Percentiles rank a stretch among this genome's conserved stretches.
Evolutionary conservation across 805 yeast genomes (phyloP).

Genomic region (Hagleromyces aurorensis): DNA sequence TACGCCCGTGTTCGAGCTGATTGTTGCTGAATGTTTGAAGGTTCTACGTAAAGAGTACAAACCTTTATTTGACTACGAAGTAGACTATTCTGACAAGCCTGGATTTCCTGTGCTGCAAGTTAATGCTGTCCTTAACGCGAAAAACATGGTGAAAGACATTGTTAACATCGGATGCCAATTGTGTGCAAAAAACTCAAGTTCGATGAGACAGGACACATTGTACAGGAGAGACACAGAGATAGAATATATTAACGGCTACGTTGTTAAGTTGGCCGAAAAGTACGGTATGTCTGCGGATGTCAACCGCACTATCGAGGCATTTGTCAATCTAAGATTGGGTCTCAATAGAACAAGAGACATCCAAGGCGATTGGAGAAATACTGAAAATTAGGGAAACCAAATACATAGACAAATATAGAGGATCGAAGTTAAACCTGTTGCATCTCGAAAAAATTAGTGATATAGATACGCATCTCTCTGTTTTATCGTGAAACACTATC

Average conservation of each 20-base stretch:
- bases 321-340: constrained; percentile 31
- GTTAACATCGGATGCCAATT: constrained; percentile 36
- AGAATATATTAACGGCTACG: constrained; percentile 76
- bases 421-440: too few relatives aligned
- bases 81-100: constrained; percentile 10
- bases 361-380: constrained; percentile 8
- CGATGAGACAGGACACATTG: constrained; percentile 48
- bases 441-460: too few relatives aligned
- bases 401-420: not conserved
- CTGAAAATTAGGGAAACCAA: constrained; percentile 2
- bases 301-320: constrained; percentile 28
- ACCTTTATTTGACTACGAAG: constrained; percentile 25
- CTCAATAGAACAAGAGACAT: constrained; percentile 21
- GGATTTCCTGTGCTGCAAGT: constrained; percentile 26
- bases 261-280: constrained; percentile 47
- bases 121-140: constrained; percentile 24
- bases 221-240: constrained; percentile 61
- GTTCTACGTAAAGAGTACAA: constrained; percentile 25
- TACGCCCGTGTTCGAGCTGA: constrained; percentile 26
- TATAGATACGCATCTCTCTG: too few relatives aligned
- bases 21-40: constrained; percentile 31
- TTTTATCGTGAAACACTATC: too few relatives aligned
- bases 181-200: constrained; percentile 48
- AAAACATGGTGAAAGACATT: constrained; percentile 31
- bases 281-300: constrained; percentile 31